Evolutionary conservation across 2,329 filamentous ascomycete genomes (phyloP).

Genomic region (Dendryphion nanum): DNA sequence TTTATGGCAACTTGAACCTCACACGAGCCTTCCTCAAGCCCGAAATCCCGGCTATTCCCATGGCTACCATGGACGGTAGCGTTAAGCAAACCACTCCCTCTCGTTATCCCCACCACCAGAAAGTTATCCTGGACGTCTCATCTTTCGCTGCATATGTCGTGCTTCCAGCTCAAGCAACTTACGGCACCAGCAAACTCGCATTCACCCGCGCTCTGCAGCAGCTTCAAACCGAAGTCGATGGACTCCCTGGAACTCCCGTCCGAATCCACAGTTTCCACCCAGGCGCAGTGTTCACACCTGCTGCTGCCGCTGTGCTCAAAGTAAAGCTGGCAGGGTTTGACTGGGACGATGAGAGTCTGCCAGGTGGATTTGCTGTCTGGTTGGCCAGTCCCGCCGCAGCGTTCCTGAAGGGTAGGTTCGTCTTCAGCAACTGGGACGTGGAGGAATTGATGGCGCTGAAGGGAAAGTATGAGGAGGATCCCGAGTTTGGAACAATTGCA

Average conservation of each 20-base stretch:
- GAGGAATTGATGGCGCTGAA: conserved; percentile 41
- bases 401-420: conserved; percentile 39
- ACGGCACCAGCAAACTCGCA: conserved; percentile 3
- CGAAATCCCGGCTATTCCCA: too few species aligned
- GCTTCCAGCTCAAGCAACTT: background rate
- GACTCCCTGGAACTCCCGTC: background rate
- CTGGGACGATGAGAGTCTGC: conserved; percentile 7
- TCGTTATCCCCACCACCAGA: background rate
- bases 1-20: conserved; percentile 5
- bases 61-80: too few species aligned
- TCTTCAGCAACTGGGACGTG: conserved; percentile 44
- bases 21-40: conserved; percentile 1
- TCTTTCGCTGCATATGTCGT: background rate
- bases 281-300: conserved; percentile 4
- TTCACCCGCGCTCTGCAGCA: conserved; percentile 4
- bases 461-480: too few species aligned
- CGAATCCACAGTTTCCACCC: conserved; percentile 5
- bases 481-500: too few species aligned
- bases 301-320: too few species aligned
- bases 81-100: background rate
- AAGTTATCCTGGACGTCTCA: conserved; percentile 6
- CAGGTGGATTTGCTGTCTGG: conserved; percentile 37
- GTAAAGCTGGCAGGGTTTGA: background rate
- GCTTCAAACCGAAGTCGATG: conserved; percentile 1
- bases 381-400: conserved; percentile 37